A percentile compares a stretch with the other conserved stretches of the same genome.
phyloP scores from a whole-genome alignment of 352 stramenopile genomes.

The Elongisporangium senticosum region DNA sequence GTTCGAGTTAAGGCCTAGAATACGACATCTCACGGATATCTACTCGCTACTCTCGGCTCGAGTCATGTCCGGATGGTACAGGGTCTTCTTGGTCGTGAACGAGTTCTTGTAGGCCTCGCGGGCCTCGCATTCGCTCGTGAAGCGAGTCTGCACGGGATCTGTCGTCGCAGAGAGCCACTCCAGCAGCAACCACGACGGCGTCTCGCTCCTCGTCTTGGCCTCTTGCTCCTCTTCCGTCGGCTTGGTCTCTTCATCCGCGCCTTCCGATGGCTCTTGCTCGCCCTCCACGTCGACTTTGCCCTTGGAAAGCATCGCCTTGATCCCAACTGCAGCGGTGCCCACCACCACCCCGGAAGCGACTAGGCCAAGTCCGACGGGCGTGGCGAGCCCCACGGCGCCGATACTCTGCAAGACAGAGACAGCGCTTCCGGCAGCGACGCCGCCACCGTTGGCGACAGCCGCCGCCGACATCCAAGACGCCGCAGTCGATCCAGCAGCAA shows the following conservation, averaged over 20 bases:
- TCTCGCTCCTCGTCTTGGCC: no score
- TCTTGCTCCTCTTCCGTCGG: no score
- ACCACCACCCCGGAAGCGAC: constrained; percentile 12
- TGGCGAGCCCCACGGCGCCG: constrained; percentile 32
- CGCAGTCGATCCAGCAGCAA: constrained; percentile 32
- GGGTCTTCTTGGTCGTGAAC: constrained; percentile 10
- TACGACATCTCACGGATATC: no score
- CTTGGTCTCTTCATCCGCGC: not conserved
- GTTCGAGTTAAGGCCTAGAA: no score
- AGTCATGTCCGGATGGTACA: constrained; percentile 10
- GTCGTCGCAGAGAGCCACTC: constrained; percentile 6
- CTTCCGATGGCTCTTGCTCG: no score
- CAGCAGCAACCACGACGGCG: constrained; percentile 9
- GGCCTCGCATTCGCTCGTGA: constrained; percentile 14
- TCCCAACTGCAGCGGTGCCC: constrained; percentile 9
- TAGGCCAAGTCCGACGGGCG: constrained; percentile 17
- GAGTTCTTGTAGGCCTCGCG: constrained; percentile 17
- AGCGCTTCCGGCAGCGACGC: constrained; percentile 29
- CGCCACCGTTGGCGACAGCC: constrained; percentile 40
- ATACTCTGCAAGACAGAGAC: constrained; percentile 46
- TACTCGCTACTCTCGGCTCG: no score
- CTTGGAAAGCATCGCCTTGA: constrained; percentile 1
- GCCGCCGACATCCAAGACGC: constrained; percentile 52
- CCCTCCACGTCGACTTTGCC: not conserved
- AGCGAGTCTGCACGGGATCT: constrained; percentile 2